These are phyloP conservation scores for Thielaviopsis euricoi DNA, from an alignment of 2,329 filamentous ascomycete species.

Conservation along the genomic window DNA sequence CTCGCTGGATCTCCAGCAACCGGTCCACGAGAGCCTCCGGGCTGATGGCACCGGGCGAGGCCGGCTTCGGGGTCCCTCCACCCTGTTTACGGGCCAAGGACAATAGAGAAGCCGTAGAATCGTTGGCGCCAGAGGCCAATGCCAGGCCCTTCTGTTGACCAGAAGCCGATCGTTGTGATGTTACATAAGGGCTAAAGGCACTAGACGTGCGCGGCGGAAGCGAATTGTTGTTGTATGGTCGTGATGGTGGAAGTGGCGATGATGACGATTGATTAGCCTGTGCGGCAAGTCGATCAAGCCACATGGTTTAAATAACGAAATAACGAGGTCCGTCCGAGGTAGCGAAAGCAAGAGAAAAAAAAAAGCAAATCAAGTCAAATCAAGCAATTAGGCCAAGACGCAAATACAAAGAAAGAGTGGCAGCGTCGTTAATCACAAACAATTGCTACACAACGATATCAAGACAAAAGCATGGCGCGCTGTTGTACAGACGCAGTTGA, in stretches of 20 bases:
- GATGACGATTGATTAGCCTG: slow-evolving; percentile 35
- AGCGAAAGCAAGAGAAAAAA: neutral
- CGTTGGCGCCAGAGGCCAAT: slow-evolving; percentile 62
- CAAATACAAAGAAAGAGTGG: neutral
- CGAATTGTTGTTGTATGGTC: slow-evolving; percentile 24
- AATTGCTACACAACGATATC: neutral
- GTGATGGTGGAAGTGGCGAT: slow-evolving; percentile 33
- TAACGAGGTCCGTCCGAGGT: neutral
- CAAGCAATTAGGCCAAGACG: neutral
- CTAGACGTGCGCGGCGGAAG: slow-evolving; percentile 49
- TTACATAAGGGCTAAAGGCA: slow-evolving; percentile 46
- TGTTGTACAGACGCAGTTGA: neutral
- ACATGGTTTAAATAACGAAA: slow-evolving; percentile 45
- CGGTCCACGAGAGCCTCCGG: slow-evolving; percentile 6
- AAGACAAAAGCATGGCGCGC: neutral
- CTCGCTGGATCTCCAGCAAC: slow-evolving; percentile 5
- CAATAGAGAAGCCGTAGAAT: slow-evolving; percentile 61
- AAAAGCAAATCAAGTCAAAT: neutral
- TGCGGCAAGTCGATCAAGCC: slow-evolving; percentile 73
- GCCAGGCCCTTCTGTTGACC: slow-evolving; percentile 37
- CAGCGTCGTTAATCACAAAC: neutral
- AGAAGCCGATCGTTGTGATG: slow-evolving; percentile 46
- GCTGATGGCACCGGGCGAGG: slow-evolving; percentile 5
- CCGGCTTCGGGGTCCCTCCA: slow-evolving; percentile 46
- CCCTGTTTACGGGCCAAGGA: slow-evolving; percentile 47